Base-by-base conservation (phyloP, 2,329 filamentous ascomycete genomes). In the Triangularia setosa region DNA sequence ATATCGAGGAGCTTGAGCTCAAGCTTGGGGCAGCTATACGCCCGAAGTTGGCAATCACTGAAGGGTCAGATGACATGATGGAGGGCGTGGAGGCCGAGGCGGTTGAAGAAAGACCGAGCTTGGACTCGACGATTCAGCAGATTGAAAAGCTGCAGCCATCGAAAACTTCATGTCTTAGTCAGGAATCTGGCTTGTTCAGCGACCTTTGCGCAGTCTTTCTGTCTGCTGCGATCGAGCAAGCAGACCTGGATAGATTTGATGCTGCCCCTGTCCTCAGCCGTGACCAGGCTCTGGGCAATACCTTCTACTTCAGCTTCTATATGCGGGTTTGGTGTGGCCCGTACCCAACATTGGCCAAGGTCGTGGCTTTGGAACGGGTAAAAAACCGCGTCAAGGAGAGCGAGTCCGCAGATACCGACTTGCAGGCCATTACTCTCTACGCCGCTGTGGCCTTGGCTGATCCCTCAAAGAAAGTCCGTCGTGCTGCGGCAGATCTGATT, bases 341-440 rank as follows among this genome's bases (percentile, higher is more conserved):
- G 1, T 89, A 89, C 72, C 89, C 91, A 6, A 86, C 86, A 1
- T 78, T 90, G 55, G 88, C 87, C 2, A 87, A 91, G 67, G 82
- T 84, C 62, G 84, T 87, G 8, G 91, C 93, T 11, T 77, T 97
- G 58, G 86, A 88, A 48, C 82, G 87, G 72, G 83, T 87, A 14
- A 85, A 87, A 65, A 80, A 80, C 28, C 80, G 82, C 25, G 74
- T 92, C 18, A 84, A 85, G 61, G 75, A 77, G 9, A 76, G 77
- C 14, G 81, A 83, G 64, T 80, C 79, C 61, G 75, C 73, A 23
- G 79, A 79, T 21, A 73, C 84, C 7, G 90, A 97, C 73, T 82
- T 93, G 58, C 94, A 98, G 73, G 85, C 87, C 11, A 75, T 97
- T 18, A 73, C 97, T n/a, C 94, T 94, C 2, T 97, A 96, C 76